Evolutionary conservation across 345 rosid genomes (phyloP).

Genomic region (Chamaenerion angustifolium): DNA sequence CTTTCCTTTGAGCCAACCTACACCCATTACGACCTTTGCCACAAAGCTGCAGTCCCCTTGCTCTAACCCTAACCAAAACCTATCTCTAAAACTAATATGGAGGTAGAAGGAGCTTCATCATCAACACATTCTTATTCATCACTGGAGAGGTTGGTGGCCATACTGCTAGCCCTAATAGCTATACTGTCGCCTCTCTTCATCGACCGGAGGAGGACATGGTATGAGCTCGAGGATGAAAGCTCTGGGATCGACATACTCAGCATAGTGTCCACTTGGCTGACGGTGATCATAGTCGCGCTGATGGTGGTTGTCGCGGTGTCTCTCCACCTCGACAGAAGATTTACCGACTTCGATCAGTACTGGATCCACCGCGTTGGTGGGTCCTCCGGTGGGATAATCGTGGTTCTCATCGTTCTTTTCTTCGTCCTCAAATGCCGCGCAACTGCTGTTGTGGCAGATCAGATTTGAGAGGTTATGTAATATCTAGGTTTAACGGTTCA

Average conservation of each 20-base stretch:
- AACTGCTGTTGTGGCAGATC: too few species aligned
- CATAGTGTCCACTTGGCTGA: slow-evolving; percentile 22
- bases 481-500: too few species aligned
- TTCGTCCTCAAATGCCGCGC: slow-evolving; percentile 32
- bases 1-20: too few species aligned
- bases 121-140: slow-evolving; percentile 13
- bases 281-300: slow-evolving; percentile 41
- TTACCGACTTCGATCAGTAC: slow-evolving; percentile 57
- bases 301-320: slow-evolving; percentile 40
- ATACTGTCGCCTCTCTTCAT: slow-evolving; percentile 66
- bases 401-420: slow-evolving; percentile 52
- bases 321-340: slow-evolving; percentile 40
- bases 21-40: too few species aligned
- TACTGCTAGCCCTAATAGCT: slow-evolving; percentile 38
- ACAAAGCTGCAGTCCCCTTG: too few species aligned
- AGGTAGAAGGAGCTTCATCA: too few species aligned
- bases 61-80: too few species aligned
- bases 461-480: too few species aligned
- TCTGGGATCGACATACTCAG: slow-evolving; percentile 27
- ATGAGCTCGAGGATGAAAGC: slow-evolving; percentile 19
- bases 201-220: slow-evolving; percentile 18
- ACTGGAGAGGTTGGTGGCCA: slow-evolving; percentile 39
- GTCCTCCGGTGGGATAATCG: slow-evolving; percentile 62
- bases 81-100: too few species aligned
- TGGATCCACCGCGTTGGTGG: slow-evolving; percentile 93